Evolutionary conservation across 1,284 basidiomycete species (phyloP).

Genomic region (Phlebopus sp.): DNA sequence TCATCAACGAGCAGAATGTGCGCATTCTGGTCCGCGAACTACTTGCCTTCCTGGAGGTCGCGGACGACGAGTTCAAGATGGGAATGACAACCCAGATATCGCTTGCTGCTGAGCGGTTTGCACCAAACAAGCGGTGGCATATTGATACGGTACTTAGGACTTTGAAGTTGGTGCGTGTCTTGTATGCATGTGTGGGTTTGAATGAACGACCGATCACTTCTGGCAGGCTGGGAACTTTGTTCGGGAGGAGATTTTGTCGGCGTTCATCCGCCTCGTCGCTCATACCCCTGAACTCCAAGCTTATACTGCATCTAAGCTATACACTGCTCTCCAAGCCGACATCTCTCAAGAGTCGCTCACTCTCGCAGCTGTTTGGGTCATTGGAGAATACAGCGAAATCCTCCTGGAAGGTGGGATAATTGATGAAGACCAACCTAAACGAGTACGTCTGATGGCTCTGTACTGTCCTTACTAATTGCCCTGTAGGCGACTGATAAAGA

Average conservation of each 20-base stretch:
- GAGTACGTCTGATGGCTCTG: conserved; percentile 40
- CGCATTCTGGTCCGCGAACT: conserved; percentile 90
- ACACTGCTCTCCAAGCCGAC: conserved; percentile 83
- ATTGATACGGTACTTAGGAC: conserved; percentile 96
- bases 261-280: conserved; percentile 93
- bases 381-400: conserved; percentile 95
- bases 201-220: neutral
- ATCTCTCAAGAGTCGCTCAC: conserved; percentile 97
- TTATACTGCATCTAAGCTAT: conserved; percentile 93
- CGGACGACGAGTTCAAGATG: conserved; percentile 98
- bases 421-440: conserved; percentile 80
- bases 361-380: conserved; percentile 90
- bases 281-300: conserved; percentile 97
- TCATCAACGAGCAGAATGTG: conserved; percentile 96
- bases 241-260: conserved; percentile 92
- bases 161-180: conserved; percentile 75
- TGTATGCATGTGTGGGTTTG: neutral
- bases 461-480: neutral
- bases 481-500: conserved; percentile 75
- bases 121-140: conserved; percentile 98
- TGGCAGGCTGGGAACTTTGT: conserved; percentile 96
- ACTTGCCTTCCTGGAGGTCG: conserved; percentile 94
- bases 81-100: conserved; percentile 98
- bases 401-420: conserved; percentile 87
- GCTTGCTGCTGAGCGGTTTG: conserved; percentile 93